Base-by-base conservation (phyloP, 169 alveolate species). In the Miamiensis avidus region DNA sequence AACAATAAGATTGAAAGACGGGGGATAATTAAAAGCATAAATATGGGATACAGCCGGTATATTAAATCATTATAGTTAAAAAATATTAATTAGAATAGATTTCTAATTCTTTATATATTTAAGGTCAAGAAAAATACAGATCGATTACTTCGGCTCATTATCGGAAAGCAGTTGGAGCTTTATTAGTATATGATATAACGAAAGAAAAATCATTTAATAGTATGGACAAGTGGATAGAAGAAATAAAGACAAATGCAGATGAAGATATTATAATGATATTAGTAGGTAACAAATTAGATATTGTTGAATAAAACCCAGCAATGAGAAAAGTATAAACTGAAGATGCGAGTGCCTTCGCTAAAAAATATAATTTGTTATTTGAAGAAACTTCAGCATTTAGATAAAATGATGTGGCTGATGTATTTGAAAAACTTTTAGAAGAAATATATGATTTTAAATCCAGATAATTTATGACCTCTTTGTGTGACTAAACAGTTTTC, bases 151-250 rank as follows among this genome's bases (percentile, higher is more conserved):
- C 69, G 0, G 81, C 81, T 69, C 99, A 97, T 90, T 98, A 97
- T 91, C 96, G 99, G 64, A 93, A 99, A 34, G 98, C 99, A 49
- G 99, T 97, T 31, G 99, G 99, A 16, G 99, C 99, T 78, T 89
- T 98, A 84, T 87, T 98, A 86, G 99, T 98, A 27, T 98, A 98
- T 90, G 99, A 98, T 92, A 93, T 98, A 30, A 97, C 99, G 34
- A 93, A 97, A 77, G 97, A 98, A 78, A 93, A 92, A 31, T 88
- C 98, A 49, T 98, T 98, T 92, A 88, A 95, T 74, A 97, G 96
- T 89, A 96, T 97, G 81, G 29, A 83, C 49, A 84, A 29, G 74
- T 89, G 93, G 93, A 31, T 78, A 77, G 85, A 84, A 65, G 81
- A 75, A 31, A 72, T 89, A n/a, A 84, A 76, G 74, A 81, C 34